Conservation (phyloP, 2,329 filamentous ascomycete species). For the Aspergillus quadrilineatus region DNA sequence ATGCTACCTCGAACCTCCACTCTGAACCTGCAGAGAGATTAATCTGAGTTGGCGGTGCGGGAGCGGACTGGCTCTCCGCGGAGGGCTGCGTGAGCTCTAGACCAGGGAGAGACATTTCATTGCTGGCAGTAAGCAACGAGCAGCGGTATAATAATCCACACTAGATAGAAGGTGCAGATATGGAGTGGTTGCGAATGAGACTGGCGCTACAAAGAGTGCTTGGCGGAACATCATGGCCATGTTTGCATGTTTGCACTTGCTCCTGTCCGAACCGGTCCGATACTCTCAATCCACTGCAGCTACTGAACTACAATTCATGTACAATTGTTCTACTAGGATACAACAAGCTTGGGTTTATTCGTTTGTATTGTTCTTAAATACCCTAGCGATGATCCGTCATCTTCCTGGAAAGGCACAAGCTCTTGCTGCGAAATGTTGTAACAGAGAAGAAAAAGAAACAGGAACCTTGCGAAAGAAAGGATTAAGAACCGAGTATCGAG, state of each 20-base stretch:
- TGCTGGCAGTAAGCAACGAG: constrained; percentile 8
- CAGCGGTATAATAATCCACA: background rate
- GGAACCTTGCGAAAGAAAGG: constrained; percentile 15
- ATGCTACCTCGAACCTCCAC: constrained; percentile 74
- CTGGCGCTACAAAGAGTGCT: background rate
- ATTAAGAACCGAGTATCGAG: constrained; percentile 24
- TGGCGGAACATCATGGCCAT: constrained; percentile 16
- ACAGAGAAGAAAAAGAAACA: constrained; percentile 11
- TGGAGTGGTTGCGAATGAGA: background rate
- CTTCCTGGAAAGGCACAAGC: constrained; percentile 9
- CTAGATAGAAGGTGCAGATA: background rate
- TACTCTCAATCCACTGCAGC: too few species aligned
- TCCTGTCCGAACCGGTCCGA: background rate
- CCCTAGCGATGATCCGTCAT: constrained; percentile 9
- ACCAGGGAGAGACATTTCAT: constrained; percentile 70
- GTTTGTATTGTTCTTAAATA: constrained; percentile 12
- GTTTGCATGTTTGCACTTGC: constrained; percentile 24
- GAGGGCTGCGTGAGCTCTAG: constrained; percentile 66
- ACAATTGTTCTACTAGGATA: background rate
- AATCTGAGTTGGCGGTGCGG: constrained; percentile 46
- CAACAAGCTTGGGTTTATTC: background rate
- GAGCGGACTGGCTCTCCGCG: constrained; percentile 46
- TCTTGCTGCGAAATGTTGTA: constrained; percentile 11
- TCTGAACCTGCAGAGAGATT: constrained; percentile 66
- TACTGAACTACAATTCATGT: background rate